Conservation (phyloP, 2,329 filamentous ascomycete species). For the Elsinoe arachidis region DNA sequence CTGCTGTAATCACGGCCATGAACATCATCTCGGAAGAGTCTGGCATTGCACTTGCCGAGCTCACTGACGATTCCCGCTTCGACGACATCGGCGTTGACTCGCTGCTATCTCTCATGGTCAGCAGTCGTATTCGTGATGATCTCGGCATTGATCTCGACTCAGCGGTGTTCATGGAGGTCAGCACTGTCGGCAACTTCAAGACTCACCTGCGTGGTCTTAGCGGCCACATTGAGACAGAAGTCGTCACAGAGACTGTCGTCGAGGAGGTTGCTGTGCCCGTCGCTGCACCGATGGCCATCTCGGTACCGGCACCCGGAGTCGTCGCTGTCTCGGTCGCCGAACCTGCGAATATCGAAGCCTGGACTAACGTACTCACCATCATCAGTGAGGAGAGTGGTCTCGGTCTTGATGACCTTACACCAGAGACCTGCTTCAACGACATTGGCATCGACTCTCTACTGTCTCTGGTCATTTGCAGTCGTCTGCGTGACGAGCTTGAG, state of each 20-base stretch:
- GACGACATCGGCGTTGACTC: conserved; percentile 25
- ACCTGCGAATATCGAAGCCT: background rate
- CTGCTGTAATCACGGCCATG: conserved; percentile 24
- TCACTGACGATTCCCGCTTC: conserved; percentile 23
- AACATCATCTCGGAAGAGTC: conserved; percentile 21
- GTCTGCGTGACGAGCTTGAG: conserved; percentile 23
- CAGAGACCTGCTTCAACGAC: conserved; percentile 22
- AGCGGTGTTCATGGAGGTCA: conserved; percentile 12
- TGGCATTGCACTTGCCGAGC: conserved; percentile 21
- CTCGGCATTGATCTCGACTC: conserved; percentile 19
- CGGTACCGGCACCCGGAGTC: background rate
- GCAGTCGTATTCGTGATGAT: conserved; percentile 19
- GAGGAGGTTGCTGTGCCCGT: conserved; percentile 8
- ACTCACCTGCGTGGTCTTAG: conserved; percentile 8
- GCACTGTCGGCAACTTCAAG: conserved; percentile 14
- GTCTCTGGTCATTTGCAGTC: conserved; percentile 20
- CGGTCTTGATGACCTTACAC: conserved; percentile 22
- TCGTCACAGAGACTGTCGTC: conserved; percentile 9
- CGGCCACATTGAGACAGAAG: conserved; percentile 11
- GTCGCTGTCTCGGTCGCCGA: background rate
- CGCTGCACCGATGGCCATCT: background rate
- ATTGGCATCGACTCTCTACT: conserved; percentile 26
- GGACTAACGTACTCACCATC: conserved; percentile 16
- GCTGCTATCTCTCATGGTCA: conserved; percentile 20
- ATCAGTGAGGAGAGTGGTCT: conserved; percentile 26